Percentiles rank a stretch among this genome's conserved stretches.
These are phyloP conservation scores for Castanopsis chinensis DNA, from an alignment of 306 rosid genomes.

Conservation along the genomic window DNA sequence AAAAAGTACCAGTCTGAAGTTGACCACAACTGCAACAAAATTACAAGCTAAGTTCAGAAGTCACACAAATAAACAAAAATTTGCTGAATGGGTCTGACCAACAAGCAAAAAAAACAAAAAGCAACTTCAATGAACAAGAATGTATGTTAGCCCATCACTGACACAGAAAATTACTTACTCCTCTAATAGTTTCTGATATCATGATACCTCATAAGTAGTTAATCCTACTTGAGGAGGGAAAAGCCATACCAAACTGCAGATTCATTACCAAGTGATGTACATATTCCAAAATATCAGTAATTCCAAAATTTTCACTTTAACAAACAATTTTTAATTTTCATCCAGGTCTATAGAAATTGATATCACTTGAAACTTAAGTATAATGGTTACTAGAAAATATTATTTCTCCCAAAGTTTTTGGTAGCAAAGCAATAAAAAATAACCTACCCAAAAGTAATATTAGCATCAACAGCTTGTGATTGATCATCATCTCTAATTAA, in stretches of 20 bases:
- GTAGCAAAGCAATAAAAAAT: neutral
- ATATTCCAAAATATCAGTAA: neutral
- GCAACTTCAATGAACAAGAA: constrained; percentile 13
- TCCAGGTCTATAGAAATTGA: neutral
- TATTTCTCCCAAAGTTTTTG: neutral
- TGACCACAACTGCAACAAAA: constrained; percentile 73
- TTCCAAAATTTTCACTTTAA: neutral
- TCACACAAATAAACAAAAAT: neutral
- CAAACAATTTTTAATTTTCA: neutral
- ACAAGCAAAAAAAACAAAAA: neutral
- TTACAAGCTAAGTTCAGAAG: constrained; percentile 10
- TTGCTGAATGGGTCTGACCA: neutral
- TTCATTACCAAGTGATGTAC: neutral
- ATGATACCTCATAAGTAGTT: neutral
- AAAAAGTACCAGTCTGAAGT: constrained; percentile 72
- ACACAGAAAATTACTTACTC: neutral
- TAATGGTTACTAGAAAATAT: neutral
- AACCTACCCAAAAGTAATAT: constrained; percentile 72
- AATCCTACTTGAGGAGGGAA: neutral
- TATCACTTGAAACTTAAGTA: neutral
- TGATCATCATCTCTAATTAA: constrained; percentile 51
- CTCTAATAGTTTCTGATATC: neutral
- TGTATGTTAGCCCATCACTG: constrained; percentile 3
- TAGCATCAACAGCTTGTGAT: constrained; percentile 32
- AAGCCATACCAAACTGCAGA: neutral